These are phyloP conservation scores for Guadua angustifolia DNA, from an alignment of 176 grass and related monocot species.

Conservation along the genomic window DNA sequence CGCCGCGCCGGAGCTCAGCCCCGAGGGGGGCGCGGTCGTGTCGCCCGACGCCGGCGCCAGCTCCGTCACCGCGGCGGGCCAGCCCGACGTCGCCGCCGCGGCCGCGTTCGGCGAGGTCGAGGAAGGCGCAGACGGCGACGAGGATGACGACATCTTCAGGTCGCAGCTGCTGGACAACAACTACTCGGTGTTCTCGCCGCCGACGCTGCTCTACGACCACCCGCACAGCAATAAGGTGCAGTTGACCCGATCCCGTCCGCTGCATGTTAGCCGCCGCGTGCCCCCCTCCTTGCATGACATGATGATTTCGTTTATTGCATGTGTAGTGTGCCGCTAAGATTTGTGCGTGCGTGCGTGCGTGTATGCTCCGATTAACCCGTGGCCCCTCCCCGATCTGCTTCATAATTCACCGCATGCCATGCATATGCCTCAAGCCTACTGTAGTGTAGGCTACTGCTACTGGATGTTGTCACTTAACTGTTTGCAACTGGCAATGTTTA, in stretches of 20 bases:
- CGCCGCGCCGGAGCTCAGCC: slow-evolving; percentile 9
- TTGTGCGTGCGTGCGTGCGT: not conserved
- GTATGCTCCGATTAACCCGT: slow-evolving; percentile 22
- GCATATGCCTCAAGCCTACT: not conserved
- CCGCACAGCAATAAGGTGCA: slow-evolving; percentile 51
- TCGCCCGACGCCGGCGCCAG: not conserved
- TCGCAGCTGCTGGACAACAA: slow-evolving; percentile 55
- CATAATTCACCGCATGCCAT: slow-evolving; percentile 15
- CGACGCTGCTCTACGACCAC: slow-evolving; percentile 56
- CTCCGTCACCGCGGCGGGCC: slow-evolving; percentile 15
- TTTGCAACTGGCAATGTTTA: slow-evolving; percentile 40
- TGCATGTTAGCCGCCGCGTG: slow-evolving; percentile 21
- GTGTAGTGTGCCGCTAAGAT: slow-evolving; percentile 33
- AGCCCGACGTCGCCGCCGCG: slow-evolving; percentile 1
- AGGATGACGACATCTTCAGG: slow-evolving; percentile 31
- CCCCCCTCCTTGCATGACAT: slow-evolving; percentile 37
- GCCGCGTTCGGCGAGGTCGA: slow-evolving; percentile 17
- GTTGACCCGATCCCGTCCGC: slow-evolving; percentile 11
- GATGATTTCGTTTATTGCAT: slow-evolving; percentile 52
- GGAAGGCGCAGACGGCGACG: not conserved
- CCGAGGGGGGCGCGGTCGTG: slow-evolving; percentile 29
- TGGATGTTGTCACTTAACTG: not conserved
- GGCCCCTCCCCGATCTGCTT: not conserved
- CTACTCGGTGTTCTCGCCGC: slow-evolving; percentile 55
- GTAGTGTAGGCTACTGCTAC: slow-evolving; percentile 36